Conservation (phyloP, 1,139 yeast species). For the Protomyces gravidus region DNA sequence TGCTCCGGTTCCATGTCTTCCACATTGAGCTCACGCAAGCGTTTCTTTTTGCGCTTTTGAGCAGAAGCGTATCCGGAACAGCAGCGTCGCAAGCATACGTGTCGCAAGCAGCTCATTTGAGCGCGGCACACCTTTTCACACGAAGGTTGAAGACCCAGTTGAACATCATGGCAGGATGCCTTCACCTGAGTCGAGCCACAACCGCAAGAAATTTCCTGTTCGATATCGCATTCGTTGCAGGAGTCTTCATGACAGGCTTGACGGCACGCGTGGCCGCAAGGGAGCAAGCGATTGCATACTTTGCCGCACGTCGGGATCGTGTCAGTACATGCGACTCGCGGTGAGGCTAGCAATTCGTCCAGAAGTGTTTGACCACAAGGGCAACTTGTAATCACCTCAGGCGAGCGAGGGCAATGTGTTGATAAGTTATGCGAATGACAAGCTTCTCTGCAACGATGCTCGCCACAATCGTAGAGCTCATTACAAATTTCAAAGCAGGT, state of each 20-base stretch:
- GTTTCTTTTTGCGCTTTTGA: slow-evolving; percentile 48
- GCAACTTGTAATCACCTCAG: slow-evolving; percentile 57
- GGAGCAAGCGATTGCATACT: slow-evolving; percentile 56
- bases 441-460: slow-evolving; percentile 54
- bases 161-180: slow-evolving; percentile 29
- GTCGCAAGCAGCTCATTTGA: slow-evolving; percentile 73
- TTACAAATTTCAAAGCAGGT: slow-evolving; percentile 54
- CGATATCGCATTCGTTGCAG: slow-evolving; percentile 58
- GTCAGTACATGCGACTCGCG: slow-evolving; percentile 61
- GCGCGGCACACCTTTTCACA: slow-evolving; percentile 78
- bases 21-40: slow-evolving; percentile 26
- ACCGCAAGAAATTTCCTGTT: slow-evolving; percentile 37
- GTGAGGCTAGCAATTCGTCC: slow-evolving; percentile 42
- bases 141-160: slow-evolving; percentile 44
- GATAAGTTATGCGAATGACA: slow-evolving; percentile 50
- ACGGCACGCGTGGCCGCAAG: slow-evolving; percentile 71
- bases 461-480: slow-evolving; percentile 56
- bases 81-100: slow-evolving; percentile 65
- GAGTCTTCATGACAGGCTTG: slow-evolving; percentile 71
- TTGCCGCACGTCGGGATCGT: slow-evolving; percentile 70
- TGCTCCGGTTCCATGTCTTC: slow-evolving; percentile 66
- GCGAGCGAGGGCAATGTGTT: slow-evolving; percentile 56
- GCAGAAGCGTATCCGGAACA: slow-evolving; percentile 67
- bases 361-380: slow-evolving; percentile 66
- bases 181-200: slow-evolving; percentile 41